Evolutionary conservation across 805 yeast species (phyloP), one percentile per base, ranked within the genome.

Genomic region (Hanseniaspora osmophila): DNA sequence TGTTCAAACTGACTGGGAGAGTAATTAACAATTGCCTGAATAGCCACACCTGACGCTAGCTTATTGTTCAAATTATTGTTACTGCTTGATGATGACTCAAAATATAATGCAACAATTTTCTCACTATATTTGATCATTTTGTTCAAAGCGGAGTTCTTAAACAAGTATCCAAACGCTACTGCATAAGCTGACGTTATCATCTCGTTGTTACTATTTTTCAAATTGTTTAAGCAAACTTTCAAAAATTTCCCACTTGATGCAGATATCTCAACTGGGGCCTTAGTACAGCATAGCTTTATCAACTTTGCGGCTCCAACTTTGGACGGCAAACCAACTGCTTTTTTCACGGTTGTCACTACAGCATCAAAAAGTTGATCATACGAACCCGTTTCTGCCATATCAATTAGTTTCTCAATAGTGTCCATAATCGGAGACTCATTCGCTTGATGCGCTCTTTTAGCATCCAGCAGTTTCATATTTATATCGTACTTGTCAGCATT

Each of bases 401-500:
- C 81, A 48, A 88, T 62, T 49, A 88, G 59, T 42, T 68, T 74
- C 51, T 86, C 96, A 43, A 88, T 69, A 0, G 94, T 81, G 46
- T 79, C 87, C 88, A 86, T 84, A 66, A 88, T 73, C 0, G 97
- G 96, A 0, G 96, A 88, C 27, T 71, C 68, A 0, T 90, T 78
- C 30, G 92, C 71, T 40, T 82, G 74, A 47, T 77, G 80, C 44
- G 80, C 64, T 54, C 97, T 71, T 44, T 78, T 77, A 0, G 84
- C 77, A 60, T 92, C 96, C 48, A 90, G 76, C 37, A 77, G 84
- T 47, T 75, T 73, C 7, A 77, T 66, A 44, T 77, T 78, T 48
- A 87, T 58, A 39, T 87, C 86, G 58, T 82, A 87, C 59, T 87
- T 90, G 48, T 78, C 88, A 1, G 96, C 95, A 62, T 92, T 88